A percentile compares a stretch with the other conserved stretches of the same genome.
phyloP scores from a whole-genome alignment of 352 stramenopile species.

The Phytopythium litorale region DNA sequence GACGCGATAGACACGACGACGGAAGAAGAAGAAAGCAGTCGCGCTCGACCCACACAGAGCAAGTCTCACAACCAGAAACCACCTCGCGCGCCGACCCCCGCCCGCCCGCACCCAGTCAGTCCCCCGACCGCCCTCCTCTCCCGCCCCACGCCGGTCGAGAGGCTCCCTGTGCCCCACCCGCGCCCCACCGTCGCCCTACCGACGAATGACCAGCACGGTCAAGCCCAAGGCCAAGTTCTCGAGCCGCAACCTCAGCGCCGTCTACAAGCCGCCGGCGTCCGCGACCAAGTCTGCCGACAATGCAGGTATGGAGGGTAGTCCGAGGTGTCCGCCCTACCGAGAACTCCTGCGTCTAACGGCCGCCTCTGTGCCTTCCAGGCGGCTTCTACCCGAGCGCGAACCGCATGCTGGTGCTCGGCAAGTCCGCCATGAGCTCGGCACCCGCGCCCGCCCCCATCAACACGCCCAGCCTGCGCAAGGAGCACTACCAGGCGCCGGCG shows the following conservation, averaged over 20 bases:
- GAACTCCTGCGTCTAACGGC: background rate
- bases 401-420: slow-evolving; percentile 56
- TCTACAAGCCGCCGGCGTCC: slow-evolving; percentile 58
- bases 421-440: slow-evolving; percentile 7
- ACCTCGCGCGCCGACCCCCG: no score
- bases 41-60: no score
- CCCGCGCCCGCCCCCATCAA: slow-evolving; percentile 66
- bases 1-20: no score
- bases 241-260: slow-evolving; percentile 64
- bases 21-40: no score
- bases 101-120: no score
- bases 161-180: no score
- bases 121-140: no score
- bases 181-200: background rate
- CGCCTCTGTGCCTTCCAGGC: background rate
- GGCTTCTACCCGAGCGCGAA: slow-evolving; percentile 14
- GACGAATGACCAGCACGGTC: slow-evolving; percentile 36
- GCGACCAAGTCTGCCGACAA: slow-evolving; percentile 23
- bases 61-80: no score
- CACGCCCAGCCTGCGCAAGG: slow-evolving; percentile 66
- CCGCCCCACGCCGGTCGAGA: no score
- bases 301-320: slow-evolving; percentile 9
- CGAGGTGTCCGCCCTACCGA: background rate
- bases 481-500: slow-evolving; percentile 42
- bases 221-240: slow-evolving; percentile 69